Percentiles rank a stretch among this genome's conserved stretches.
Evolutionary conservation across 495 filamentous ascomycete species (phyloP).

Genomic region (Stereocaulon alpinum): DNA sequence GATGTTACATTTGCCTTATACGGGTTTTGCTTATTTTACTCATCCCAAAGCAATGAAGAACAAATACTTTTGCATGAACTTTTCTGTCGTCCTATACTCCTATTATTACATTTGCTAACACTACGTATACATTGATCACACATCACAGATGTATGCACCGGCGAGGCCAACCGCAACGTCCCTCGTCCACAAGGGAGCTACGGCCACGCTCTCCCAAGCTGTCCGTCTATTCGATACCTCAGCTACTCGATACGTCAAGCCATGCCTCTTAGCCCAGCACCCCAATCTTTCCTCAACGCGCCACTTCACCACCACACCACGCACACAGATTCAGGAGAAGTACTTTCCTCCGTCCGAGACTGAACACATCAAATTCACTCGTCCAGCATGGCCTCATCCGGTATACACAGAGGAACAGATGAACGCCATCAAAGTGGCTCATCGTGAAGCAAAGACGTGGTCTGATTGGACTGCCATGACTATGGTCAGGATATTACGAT

Average conservation of each 20-base stretch:
- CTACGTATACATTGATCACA: neutral
- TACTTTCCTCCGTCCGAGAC: conserved; percentile 21
- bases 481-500: conserved; percentile 53
- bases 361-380: conserved; percentile 22
- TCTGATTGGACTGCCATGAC: conserved; percentile 57
- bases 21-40: neutral
- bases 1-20: neutral
- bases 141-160: conserved; percentile 19
- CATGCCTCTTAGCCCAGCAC: conserved; percentile 5
- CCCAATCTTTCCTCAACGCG: conserved; percentile 1
- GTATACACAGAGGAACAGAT: conserved; percentile 52
- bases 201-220: conserved; percentile 12
- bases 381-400: conserved; percentile 28
- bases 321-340: conserved; percentile 14
- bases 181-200: conserved; percentile 12
- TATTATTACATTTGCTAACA: neutral
- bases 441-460: conserved; percentile 55
- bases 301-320: conserved; percentile 19
- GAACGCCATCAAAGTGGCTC: conserved; percentile 49
- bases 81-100: neutral
- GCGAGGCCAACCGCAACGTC: conserved; percentile 7
- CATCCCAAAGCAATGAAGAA: neutral
- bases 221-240: conserved; percentile 10
- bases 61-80: neutral
- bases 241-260: conserved; percentile 1